A percentile compares a stretch with the other conserved stretches of the same genome.
phyloP scores from a whole-genome alignment of 2,329 filamentous ascomycete genomes.

The Fulvia fulva region DNA sequence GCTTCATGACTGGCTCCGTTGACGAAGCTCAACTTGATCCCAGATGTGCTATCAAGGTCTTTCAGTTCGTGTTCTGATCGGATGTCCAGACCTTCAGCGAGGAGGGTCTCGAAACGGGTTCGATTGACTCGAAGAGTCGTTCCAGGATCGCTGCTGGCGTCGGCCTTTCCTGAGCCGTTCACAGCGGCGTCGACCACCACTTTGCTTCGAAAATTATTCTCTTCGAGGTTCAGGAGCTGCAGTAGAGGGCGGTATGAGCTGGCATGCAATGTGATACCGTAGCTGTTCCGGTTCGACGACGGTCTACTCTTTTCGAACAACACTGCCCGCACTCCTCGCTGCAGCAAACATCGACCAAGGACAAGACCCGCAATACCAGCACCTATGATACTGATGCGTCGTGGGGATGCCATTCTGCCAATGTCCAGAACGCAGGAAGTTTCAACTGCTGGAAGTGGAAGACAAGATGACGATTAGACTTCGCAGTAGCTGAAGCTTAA shows the following conservation, averaged over 20 bases:
- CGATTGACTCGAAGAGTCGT: conserved; percentile 36
- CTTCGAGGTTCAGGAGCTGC: conserved; percentile 31
- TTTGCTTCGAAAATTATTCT: conserved; percentile 28
- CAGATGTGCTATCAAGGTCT: background rate
- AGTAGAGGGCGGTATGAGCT: conserved; percentile 34
- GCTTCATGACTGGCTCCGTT: conserved; percentile 7
- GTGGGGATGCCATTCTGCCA: background rate
- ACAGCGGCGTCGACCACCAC: conserved; percentile 33
- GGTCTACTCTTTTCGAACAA: conserved; percentile 34
- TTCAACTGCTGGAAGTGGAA: conserved; percentile 27
- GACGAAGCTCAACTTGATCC: conserved; percentile 4
- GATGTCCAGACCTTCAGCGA: conserved; percentile 37
- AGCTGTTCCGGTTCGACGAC: conserved; percentile 31
- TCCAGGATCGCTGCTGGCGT: background rate
- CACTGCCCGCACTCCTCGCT: conserved; percentile 31
- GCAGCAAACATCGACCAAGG: conserved; percentile 35
- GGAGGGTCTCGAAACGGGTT: conserved; percentile 33
- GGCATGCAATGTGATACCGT: conserved; percentile 39
- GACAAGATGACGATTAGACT: conserved; percentile 1
- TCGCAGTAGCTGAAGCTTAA: background rate
- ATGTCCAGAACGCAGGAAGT: background rate
- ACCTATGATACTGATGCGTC: conserved; percentile 39
- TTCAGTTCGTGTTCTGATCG: conserved; percentile 29
- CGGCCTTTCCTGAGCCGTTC: conserved; percentile 27
- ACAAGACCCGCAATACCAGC: conserved; percentile 45